Conservation (phyloP, 2,329 filamentous ascomycete species). For the Trichoderma sp. region DNA sequence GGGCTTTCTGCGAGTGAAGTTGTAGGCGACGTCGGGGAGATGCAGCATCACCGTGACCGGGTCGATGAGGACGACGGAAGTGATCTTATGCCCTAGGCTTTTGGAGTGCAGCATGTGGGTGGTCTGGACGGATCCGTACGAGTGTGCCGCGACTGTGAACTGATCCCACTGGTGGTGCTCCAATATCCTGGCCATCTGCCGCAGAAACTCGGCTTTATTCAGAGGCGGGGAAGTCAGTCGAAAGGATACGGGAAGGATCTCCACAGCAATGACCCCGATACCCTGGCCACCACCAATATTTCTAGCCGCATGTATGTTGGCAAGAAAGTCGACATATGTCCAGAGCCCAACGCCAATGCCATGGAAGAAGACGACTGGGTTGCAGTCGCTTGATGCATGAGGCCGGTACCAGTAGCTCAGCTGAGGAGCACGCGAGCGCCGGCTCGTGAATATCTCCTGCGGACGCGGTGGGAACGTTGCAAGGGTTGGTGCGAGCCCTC, state of each 20-base stretch:
- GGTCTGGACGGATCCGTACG: conserved; percentile 65
- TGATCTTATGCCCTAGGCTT: conserved; percentile 53
- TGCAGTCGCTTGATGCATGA: conserved; percentile 52
- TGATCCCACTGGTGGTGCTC: conserved; percentile 58
- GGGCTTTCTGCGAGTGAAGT: conserved; percentile 62
- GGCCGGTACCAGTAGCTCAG: conserved; percentile 68
- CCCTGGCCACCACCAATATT: conserved; percentile 44
- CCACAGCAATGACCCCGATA: conserved; percentile 66
- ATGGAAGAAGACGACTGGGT: conserved; percentile 69
- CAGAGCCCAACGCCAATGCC: conserved; percentile 70
- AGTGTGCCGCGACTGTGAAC: conserved; percentile 64
- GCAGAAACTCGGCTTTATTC: conserved; percentile 54
- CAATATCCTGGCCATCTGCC: conserved; percentile 60
- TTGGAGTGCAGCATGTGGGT: conserved; percentile 61
- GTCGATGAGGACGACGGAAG: conserved; percentile 54
- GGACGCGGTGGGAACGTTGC: conserved; percentile 62
- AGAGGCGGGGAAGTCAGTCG: conserved; percentile 60
- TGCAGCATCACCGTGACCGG: conserved; percentile 70
- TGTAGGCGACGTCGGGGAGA: conserved; percentile 70
- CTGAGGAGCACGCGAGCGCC: conserved; percentile 51
- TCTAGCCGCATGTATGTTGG: conserved; percentile 48
- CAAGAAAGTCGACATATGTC: conserved; percentile 62
- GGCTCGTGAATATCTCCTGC: conserved; percentile 49
- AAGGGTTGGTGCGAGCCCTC: conserved; percentile 32
- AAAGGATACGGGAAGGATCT: conserved; percentile 67